phyloP scores from a whole-genome alignment of 352 stramenopile species.

The Lagenidium giganteum region DNA sequence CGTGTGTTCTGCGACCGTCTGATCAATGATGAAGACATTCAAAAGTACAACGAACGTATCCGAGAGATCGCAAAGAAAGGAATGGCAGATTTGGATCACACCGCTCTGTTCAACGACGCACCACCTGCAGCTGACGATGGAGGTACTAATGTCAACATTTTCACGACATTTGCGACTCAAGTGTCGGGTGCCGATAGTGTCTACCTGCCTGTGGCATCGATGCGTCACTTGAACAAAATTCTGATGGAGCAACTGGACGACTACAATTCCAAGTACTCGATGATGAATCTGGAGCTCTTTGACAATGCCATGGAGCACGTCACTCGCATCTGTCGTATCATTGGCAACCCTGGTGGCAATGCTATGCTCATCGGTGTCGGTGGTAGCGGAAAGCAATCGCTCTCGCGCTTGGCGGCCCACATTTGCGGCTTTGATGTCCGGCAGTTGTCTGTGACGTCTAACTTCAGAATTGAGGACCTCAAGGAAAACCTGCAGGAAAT shows the following conservation, averaged over 20 bases:
- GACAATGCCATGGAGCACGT: constrained; percentile 97
- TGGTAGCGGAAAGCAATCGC: constrained; percentile 94
- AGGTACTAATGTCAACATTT: constrained; percentile 84
- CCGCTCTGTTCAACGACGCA: constrained; percentile 75
- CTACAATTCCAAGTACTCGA: constrained; percentile 96
- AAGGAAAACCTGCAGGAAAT: constrained; percentile 97
- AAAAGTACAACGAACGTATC: constrained; percentile 91
- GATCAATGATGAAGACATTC: constrained; percentile 93
- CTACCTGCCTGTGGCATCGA: constrained; percentile 71
- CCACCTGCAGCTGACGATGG: constrained; percentile 21
- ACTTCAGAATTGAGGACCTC: constrained; percentile 95
- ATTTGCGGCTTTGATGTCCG: constrained; percentile 96
- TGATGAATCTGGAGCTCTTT: constrained; percentile 99
- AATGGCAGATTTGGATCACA: constrained; percentile 82
- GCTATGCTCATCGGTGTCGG: constrained; percentile 98
- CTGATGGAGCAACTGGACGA: constrained; percentile 93
- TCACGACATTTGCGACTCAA: constrained; percentile 91
- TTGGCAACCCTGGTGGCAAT: constrained; percentile 94
- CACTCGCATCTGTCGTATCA: constrained; percentile 95
- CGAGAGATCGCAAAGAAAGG: constrained; percentile 91
- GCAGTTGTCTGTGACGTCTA: constrained; percentile 94
- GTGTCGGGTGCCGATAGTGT: constrained; percentile 56
- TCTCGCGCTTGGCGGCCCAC: constrained; percentile 94
- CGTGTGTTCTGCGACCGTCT: constrained; percentile 97
- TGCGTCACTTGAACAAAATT: constrained; percentile 88